Evolutionary conservation across 495 filamentous ascomycete genomes (phyloP), one percentile per base, ranked within the genome.

Genomic region (Trichoderma erinaceum): DNA sequence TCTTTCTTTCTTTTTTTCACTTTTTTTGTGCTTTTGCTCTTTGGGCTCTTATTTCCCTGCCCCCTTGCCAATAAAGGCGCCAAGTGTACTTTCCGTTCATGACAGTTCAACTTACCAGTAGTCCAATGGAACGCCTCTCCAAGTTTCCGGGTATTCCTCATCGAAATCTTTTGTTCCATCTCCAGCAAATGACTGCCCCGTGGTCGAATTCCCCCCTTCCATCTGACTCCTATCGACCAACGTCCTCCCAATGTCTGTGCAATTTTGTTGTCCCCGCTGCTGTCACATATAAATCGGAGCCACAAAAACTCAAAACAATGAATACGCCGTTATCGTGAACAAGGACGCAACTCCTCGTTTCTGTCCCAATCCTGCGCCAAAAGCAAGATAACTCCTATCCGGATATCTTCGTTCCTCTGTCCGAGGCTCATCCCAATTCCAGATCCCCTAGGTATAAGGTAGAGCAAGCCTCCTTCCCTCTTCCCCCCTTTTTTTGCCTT

Each of bases 331-430:
- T 52, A 25, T 61, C 25, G 56, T 6, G 23, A 61, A 23, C 23
- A 61, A 52, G 48, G 56, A 32, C 56, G 56, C 56, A 61, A 61
- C 56, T 27, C 27, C 56, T 61, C 27, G 27, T 29, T 61, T 12
- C 56, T n/a, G 63, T 65, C 35, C 63, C 63, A 65, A 41, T 44
- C 63, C 63, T 23, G 63, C 63, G 41, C 63, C 63, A 44, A 65
- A 65, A 65, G 63, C 32, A 65, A 65, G 41, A 65, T 65, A 65
- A 65, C 63, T 44, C 63, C 63, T 44, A 25, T 21, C 63, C 63
- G 56, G 56, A 61, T 61, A 32, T 11, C 56, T 16, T 61, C 27
- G 25, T 25, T 61, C 56, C 56, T 61, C 56, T 18, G 56, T 61
- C 56, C 4, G 56, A 61, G 56, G 56, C 10, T n/a, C 32, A 65